phyloP scores from a whole-genome alignment of 345 rosid genomes.

The Lepidium aucheri region DNA sequence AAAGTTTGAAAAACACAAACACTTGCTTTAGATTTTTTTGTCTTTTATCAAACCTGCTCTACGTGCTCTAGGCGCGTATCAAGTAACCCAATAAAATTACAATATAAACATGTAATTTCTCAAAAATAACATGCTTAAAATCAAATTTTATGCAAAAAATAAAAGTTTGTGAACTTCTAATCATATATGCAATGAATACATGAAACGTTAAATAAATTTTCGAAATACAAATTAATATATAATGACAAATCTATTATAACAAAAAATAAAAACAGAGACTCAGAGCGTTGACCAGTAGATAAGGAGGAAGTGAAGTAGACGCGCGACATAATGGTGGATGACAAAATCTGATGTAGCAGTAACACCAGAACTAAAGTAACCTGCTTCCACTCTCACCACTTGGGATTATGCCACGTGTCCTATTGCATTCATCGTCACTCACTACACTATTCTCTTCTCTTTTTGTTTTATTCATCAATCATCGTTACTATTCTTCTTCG shows the following conservation, averaged over 20 bases:
- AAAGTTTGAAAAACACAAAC: slow-evolving; percentile 5
- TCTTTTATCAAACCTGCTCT: not conserved
- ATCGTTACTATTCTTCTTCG: too few relatives aligned
- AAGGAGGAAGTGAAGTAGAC: not conserved
- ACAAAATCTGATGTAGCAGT: slow-evolving; percentile 11
- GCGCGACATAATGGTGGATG: not conserved
- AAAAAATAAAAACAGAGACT: not conserved
- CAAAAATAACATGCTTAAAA: not conserved
- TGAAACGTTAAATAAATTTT: not conserved
- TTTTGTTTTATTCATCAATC: too few relatives aligned
- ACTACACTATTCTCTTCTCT: not conserved
- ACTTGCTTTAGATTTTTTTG: slow-evolving; percentile 25
- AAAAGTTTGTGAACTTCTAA: too few relatives aligned
- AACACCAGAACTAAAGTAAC: slow-evolving; percentile 1
- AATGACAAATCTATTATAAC: not conserved
- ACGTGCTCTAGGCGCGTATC: not conserved
- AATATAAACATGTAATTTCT: not conserved
- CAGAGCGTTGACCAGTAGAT: not conserved
- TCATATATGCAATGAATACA: not conserved
- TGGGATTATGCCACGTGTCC: slow-evolving; percentile 22
- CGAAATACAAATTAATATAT: not conserved
- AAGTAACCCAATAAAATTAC: not conserved
- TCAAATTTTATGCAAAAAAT: too few relatives aligned
- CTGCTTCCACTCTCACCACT: slow-evolving; percentile 27
- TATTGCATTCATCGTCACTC: not conserved